Evolutionary conservation across 306 rosid genomes (phyloP), one percentile per base, ranked within the genome.

Genomic region (Ammopiptanthus mongolicus): DNA sequence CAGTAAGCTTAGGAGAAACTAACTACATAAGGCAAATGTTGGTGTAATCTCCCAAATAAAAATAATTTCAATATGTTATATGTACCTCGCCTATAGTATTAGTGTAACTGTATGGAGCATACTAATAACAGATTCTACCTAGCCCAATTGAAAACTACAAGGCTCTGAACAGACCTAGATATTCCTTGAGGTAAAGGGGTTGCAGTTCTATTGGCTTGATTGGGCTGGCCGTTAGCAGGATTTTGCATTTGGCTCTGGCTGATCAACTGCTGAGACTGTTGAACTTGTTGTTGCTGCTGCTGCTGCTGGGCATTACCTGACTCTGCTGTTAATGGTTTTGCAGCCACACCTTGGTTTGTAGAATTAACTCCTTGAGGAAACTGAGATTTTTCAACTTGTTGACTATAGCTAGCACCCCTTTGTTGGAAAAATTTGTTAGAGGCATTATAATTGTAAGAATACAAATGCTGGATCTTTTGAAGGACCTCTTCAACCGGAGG

Each of bases 101-200:
- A 25, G 59, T 42, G n/a, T 69, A 60, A 52, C 65, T 56, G 59
- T 69, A 79, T 44, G 6, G 50, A 80, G 80, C 71, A 86, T 71
- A 75, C 70, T 63, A 57, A 60, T 52, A 82, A 80, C 55, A 60
- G 52, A 80, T 77, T 84, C 71, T 78, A 79, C 83, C 81, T 23
- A 59, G 85, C 83, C 88, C 83, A 78, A 80, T 79, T 72, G 77
- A 87, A 84, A 83, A 86, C 87, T 88, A 85, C 87, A 87, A 84
- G 87, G 82, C 93, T 87, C 97, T 84, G 89, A 84, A 95, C 97
- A 88, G 83, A 95, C 99, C 99, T 95, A 92, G 97, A 95, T 86
- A 87, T 72, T 89, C 98, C 99, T 85, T 78, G 98, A 65, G 99
- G 99, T 90, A 95, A 88, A 71, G 97, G 90, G 59, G 78, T 84